phyloP scores from a whole-genome alignment of 768 basidiomycete species.

The Mycena capillaripes region DNA sequence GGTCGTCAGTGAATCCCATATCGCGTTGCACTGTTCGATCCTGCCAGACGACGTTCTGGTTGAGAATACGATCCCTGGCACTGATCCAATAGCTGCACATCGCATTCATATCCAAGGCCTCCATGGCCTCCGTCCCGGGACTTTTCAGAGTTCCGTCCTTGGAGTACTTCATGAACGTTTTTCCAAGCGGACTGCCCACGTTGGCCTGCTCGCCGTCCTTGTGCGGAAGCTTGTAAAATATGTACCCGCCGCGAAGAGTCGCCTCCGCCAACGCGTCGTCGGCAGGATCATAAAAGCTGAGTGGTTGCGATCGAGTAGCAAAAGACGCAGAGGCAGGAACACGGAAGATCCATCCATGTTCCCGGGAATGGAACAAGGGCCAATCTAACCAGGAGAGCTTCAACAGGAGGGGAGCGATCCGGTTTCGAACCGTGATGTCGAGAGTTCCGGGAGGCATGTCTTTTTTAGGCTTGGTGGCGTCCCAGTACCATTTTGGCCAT shows the following conservation, averaged over 20 bases:
- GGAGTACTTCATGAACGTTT: conserved; percentile 90
- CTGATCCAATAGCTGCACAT: conserved; percentile 99
- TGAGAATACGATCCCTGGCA: conserved; percentile 89
- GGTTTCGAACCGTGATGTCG: conserved; percentile 88
- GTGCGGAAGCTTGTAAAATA: conserved; percentile 95
- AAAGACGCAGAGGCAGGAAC: conserved; percentile 68
- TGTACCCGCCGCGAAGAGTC: conserved; percentile 60
- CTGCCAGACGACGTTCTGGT: conserved; percentile 95
- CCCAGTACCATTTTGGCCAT: conserved; percentile 99
- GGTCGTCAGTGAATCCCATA: conserved; percentile 64
- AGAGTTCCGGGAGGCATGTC: conserved; percentile 77
- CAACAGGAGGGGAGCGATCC: conserved; percentile 87
- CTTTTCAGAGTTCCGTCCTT: conserved; percentile 90
- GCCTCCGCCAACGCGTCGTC: conserved; percentile 72
- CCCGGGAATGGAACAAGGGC: conserved; percentile 87
- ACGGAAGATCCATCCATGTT: conserved; percentile 94
- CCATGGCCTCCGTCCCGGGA: conserved; percentile 83
- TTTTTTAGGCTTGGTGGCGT: conserved; percentile 82
- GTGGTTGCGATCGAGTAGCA: conserved; percentile 58
- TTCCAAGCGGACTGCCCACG: conserved; percentile 93
- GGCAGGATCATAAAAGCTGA: conserved; percentile 73
- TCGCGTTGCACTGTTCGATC: conserved; percentile 51
- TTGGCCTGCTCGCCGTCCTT: conserved; percentile 96
- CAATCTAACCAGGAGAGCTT: conserved; percentile 89
- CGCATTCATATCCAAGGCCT: conserved; percentile 92